These are phyloP conservation scores for Hypoxylon sp. DNA, from an alignment of 2,329 filamentous ascomycete species.

Conservation along the genomic window DNA sequence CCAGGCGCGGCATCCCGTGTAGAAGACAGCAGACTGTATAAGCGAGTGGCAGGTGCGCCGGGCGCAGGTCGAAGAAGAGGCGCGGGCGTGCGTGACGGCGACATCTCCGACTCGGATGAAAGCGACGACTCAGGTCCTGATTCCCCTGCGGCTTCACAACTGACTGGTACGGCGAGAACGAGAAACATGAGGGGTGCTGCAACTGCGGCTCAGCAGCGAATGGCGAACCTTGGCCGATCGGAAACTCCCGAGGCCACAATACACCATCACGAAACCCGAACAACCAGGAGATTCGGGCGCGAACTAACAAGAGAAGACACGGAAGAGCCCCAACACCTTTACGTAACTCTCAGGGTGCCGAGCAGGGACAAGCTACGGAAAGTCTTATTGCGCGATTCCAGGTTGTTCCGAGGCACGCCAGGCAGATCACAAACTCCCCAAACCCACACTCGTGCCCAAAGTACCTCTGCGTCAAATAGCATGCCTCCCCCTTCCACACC, in stretches of 20 bases:
- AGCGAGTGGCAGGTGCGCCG: conserved; percentile 72
- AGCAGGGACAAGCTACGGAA: conserved; percentile 75
- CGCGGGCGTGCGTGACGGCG: conserved; percentile 70
- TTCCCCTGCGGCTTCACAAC: conserved; percentile 81
- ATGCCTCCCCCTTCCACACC: conserved; percentile 53
- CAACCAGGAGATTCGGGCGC: conserved; percentile 69
- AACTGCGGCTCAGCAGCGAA: conserved; percentile 85
- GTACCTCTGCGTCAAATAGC: conserved; percentile 51
- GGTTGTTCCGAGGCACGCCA: conserved; percentile 56
- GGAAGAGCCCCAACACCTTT: conserved; percentile 75
- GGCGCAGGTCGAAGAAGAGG: conserved; percentile 66
- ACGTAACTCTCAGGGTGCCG: conserved; percentile 80
- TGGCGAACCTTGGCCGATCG: conserved; percentile 84
- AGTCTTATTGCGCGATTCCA: conserved; percentile 65
- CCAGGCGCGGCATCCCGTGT: conserved; percentile 84
- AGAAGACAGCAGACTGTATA: conserved; percentile 89
- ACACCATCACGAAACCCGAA: conserved; percentile 79
- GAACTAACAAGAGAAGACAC: conserved; percentile 81
- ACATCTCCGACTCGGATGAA: conserved; percentile 88
- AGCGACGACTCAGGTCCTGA: conserved; percentile 89
- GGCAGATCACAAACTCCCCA: conserved; percentile 59
- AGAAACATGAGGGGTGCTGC: conserved; percentile 91
- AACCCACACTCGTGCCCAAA: conserved; percentile 62
- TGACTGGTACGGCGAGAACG: conserved; percentile 84
- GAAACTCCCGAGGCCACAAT: conserved; percentile 85